Percentiles rank a stretch among this genome's conserved stretches.
These are phyloP conservation scores for Scolecobasidium constrictum DNA, from an alignment of 2,329 filamentous ascomycete species.

Conservation along the genomic window DNA sequence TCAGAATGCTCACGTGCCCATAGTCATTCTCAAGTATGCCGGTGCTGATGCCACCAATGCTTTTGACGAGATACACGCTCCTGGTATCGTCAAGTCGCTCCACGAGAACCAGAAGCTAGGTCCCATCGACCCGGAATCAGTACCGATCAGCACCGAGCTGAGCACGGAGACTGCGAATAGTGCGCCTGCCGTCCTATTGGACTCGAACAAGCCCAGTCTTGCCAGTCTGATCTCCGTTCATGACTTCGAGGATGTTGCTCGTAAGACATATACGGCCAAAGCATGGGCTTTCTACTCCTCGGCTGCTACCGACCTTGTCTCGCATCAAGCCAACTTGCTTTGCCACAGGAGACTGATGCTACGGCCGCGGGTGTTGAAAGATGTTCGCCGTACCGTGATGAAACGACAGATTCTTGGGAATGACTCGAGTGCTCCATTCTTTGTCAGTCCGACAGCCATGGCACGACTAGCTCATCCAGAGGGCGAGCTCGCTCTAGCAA, in stretches of 20 bases:
- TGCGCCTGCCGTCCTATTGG: too few species aligned
- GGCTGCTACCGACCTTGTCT: conserved; percentile 38
- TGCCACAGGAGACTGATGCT: conserved; percentile 21
- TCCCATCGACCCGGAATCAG: not conserved
- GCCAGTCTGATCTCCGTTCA: not conserved
- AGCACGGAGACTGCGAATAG: too few species aligned
- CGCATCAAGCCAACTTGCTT: conserved; percentile 30
- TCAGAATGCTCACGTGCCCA: too few species aligned
- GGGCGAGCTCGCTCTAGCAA: conserved; percentile 24
- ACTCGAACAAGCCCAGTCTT: too few species aligned
- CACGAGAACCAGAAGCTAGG: not conserved
- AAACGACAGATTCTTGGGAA: conserved; percentile 23
- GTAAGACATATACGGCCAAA: conserved; percentile 24
- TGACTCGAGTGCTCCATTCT: conserved; percentile 22
- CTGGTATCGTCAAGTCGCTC: not conserved
- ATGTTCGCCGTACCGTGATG: conserved; percentile 17
- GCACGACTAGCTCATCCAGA: conserved; percentile 24
- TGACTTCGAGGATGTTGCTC: conserved; percentile 33
- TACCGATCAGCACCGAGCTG: too few species aligned
- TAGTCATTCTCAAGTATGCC: not conserved
- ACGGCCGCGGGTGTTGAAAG: not conserved
- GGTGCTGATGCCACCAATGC: not conserved
- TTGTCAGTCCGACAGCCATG: conserved; percentile 26
- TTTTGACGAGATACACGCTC: not conserved
- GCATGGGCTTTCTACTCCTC: conserved; percentile 37